Evolutionary conservation across 495 filamentous ascomycete species (phyloP).

Genomic region (Trichoderma gamsii): DNA sequence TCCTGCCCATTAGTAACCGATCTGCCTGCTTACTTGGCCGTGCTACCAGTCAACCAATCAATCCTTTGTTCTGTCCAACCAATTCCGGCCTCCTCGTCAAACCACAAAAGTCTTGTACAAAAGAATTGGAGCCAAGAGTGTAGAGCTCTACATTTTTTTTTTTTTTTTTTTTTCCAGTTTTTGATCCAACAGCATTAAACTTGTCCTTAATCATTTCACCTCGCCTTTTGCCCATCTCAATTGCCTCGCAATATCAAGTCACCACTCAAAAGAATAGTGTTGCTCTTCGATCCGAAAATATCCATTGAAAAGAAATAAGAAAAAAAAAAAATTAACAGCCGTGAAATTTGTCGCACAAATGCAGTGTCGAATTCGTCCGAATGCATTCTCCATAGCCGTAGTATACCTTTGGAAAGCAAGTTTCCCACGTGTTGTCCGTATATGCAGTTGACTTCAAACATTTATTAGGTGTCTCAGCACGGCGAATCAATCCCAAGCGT

Average conservation of each 20-base stretch:
- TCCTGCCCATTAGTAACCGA: background rate
- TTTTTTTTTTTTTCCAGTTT: background rate
- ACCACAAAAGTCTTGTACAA: background rate
- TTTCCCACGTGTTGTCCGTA: background rate
- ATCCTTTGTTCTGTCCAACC: background rate
- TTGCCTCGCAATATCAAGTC: background rate
- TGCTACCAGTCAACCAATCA: background rate
- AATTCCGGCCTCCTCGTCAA: background rate
- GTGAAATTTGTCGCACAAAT: background rate
- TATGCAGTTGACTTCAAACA: background rate
- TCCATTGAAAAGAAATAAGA: background rate
- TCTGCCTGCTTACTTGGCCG: background rate
- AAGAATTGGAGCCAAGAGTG: background rate
- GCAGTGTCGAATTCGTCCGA: background rate
- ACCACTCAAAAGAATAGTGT: background rate
- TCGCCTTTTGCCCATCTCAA: background rate
- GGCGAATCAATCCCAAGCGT: background rate
- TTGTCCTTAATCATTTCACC: background rate
- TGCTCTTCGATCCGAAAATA: background rate
- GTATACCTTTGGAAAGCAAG: background rate
- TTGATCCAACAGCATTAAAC: slow-evolving; percentile 7
- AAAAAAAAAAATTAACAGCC: background rate
- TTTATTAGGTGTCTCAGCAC: background rate
- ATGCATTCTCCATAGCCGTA: background rate
- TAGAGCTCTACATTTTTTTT: background rate